These are phyloP conservation scores for Exophiala bonariae DNA, from an alignment of 2,329 filamentous ascomycete genomes.

Conservation along the genomic window DNA sequence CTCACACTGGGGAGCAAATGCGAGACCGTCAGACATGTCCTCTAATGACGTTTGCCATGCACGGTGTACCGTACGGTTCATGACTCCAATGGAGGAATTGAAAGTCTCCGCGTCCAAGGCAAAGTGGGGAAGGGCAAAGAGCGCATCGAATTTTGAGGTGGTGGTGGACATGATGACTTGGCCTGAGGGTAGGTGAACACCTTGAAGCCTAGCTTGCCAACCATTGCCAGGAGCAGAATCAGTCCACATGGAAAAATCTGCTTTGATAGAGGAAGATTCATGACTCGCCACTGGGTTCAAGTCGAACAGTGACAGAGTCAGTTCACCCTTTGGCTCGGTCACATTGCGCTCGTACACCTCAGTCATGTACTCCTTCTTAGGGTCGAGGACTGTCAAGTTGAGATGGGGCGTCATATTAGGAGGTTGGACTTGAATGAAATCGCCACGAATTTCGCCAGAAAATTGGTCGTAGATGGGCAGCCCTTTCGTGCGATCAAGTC, in stretches of 20 bases:
- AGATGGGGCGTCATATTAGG: constrained; percentile 50
- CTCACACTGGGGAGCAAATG: constrained; percentile 74
- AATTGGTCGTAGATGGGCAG: constrained; percentile 74
- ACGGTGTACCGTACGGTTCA: constrained; percentile 71
- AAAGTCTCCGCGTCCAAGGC: constrained; percentile 60
- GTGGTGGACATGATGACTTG: constrained; percentile 81
- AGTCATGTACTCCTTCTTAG: constrained; percentile 66
- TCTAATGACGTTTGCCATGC: constrained; percentile 51
- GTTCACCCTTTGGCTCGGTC: constrained; percentile 68
- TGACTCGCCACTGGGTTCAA: constrained; percentile 38
- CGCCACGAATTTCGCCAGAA: constrained; percentile 73
- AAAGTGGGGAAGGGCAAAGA: constrained; percentile 86
- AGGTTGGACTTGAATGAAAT: constrained; percentile 65
- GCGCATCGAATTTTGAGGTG: constrained; percentile 90
- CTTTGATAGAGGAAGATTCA: constrained; percentile 55
- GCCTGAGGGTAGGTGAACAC: constrained; percentile 83
- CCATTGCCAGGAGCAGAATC: constrained; percentile 67
- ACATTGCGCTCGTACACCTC: constrained; percentile 75
- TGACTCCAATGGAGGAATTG: constrained; percentile 59
- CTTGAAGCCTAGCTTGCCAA: constrained; percentile 78
- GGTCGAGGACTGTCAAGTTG: constrained; percentile 66
- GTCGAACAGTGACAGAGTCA: constrained; percentile 68
- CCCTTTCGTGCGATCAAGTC: constrained; percentile 40
- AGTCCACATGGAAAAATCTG: constrained; percentile 71
- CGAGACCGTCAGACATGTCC: constrained; percentile 51